A percentile compares a stretch with the other conserved stretches of the same genome.
Evolutionary conservation across 257 asterid genomes (phyloP).

Genomic region (Ocimum tenuiflorum): DNA sequence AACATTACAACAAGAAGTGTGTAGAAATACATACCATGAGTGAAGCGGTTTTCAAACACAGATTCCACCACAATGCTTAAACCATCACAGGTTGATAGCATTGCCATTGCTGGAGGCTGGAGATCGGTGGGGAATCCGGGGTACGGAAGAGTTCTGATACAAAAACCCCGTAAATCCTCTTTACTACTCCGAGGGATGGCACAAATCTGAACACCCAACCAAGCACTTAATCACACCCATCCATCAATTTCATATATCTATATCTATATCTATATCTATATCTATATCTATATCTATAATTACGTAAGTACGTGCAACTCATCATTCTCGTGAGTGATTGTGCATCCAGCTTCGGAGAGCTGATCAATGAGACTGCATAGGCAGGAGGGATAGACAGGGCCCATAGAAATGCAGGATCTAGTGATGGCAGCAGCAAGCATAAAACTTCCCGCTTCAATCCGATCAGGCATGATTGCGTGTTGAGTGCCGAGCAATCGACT

Average conservation of each 20-base stretch:
- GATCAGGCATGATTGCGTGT: slow-evolving; percentile 35
- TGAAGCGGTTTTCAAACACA: slow-evolving; percentile 41
- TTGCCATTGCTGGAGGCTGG: slow-evolving; percentile 39
- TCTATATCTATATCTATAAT: no score
- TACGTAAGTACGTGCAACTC: slow-evolving; percentile 22
- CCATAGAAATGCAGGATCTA: slow-evolving; percentile 31
- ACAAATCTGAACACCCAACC: slow-evolving; percentile 21
- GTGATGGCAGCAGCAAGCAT: slow-evolving; percentile 47
- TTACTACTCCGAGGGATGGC: slow-evolving; percentile 10
- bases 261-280: no score
- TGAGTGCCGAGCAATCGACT: slow-evolving; percentile 22
- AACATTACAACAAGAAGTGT: no score
- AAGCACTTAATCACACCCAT: not conserved
- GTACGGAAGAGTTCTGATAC: slow-evolving; percentile 27
- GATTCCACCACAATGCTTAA: slow-evolving; percentile 32
- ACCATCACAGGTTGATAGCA: slow-evolving; percentile 35
- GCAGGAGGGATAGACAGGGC: slow-evolving; percentile 20
- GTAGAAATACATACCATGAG: slow-evolving; percentile 38
- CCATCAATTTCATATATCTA: no score
- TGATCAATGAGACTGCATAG: slow-evolving; percentile 22
- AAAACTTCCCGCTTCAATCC: slow-evolving; percentile 38
- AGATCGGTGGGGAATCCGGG: slow-evolving; percentile 52
- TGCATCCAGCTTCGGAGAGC: slow-evolving; percentile 33
- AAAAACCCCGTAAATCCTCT: slow-evolving; percentile 26
- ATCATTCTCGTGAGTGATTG: slow-evolving; percentile 12